Conservation (phyloP, 2,329 filamentous ascomycete species). For the Ilyonectria sp. region DNA sequence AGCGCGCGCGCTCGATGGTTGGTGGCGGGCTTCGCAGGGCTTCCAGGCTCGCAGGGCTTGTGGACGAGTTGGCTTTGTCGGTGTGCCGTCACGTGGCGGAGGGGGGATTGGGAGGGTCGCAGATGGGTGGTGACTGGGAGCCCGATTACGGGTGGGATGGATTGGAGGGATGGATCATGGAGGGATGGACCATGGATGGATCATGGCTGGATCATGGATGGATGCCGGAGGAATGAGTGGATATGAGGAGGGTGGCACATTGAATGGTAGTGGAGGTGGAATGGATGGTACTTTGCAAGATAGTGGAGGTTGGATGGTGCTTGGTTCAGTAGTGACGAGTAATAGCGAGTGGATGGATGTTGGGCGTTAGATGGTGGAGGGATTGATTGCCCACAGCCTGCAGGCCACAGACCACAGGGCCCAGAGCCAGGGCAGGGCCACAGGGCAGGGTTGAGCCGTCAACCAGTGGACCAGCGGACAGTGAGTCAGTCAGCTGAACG, state of each 20-base stretch:
- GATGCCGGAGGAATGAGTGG: constrained; percentile 1
- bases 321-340: neutral
- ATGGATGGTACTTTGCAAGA: neutral
- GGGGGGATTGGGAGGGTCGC: constrained; percentile 12
- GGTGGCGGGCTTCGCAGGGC: constrained; percentile 33
- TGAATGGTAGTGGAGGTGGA: neutral
- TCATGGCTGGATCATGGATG: constrained; percentile 1
- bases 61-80: constrained; percentile 42
- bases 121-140: constrained; percentile 21
- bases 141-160: constrained; percentile 21
- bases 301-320: neutral
- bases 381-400: neutral
- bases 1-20: constrained; percentile 27
- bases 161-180: constrained; percentile 22
- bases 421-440: neutral
- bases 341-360: neutral
- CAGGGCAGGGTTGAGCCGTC: constrained; percentile 13
- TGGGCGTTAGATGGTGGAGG: neutral
- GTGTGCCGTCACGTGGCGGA: constrained; percentile 49
- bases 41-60: neutral
- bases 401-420: neutral
- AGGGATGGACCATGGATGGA: constrained; percentile 18
- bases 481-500: constrained; percentile 25
- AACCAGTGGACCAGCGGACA: neutral
- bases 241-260: neutral